A percentile compares a stretch with the other conserved stretches of the same genome.
phyloP scores from a whole-genome alignment of 2,329 filamentous ascomycete species.

The Talaromyces sp. region DNA sequence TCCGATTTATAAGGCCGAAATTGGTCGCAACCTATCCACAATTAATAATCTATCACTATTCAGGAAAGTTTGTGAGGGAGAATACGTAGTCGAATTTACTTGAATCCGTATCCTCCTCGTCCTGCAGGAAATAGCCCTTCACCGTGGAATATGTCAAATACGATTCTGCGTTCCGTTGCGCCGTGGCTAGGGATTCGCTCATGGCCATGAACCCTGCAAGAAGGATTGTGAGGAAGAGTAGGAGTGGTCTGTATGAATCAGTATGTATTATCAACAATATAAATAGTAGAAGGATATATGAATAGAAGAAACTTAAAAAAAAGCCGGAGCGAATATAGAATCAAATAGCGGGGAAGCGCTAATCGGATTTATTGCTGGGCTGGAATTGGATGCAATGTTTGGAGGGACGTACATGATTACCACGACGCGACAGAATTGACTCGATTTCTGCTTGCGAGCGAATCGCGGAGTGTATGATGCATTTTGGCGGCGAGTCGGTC shows the following conservation, averaged over 20 bases:
- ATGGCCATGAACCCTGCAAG: constrained; percentile 23
- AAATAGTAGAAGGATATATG: background rate
- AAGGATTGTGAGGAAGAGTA: constrained; percentile 19
- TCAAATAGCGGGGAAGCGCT: background rate
- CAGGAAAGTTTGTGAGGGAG: background rate
- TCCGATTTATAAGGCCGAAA: constrained; percentile 51
- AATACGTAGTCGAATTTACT: constrained; percentile 51
- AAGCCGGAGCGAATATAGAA: background rate
- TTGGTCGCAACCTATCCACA: constrained; percentile 38
- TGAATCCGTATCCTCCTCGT: constrained; percentile 49
- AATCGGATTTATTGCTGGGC: background rate
- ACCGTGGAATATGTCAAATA: constrained; percentile 43
- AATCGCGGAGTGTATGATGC: background rate
- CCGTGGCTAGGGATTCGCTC: constrained; percentile 19
- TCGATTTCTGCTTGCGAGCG: background rate
- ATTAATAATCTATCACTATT: background rate
- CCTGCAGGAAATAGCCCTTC: constrained; percentile 52
- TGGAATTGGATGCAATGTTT: background rate
- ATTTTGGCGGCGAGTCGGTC: background rate
- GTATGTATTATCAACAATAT: background rate
- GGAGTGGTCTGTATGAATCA: constrained; percentile 6
- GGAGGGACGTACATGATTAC: constrained; percentile 21
- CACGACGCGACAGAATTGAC: constrained; percentile 4
- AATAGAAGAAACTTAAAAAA: constrained; percentile 19
- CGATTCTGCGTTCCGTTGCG: constrained; percentile 15